These are phyloP conservation scores for Yamadazyma endophytica DNA, from an alignment of 805 yeast genomes.

Conservation along the genomic window DNA sequence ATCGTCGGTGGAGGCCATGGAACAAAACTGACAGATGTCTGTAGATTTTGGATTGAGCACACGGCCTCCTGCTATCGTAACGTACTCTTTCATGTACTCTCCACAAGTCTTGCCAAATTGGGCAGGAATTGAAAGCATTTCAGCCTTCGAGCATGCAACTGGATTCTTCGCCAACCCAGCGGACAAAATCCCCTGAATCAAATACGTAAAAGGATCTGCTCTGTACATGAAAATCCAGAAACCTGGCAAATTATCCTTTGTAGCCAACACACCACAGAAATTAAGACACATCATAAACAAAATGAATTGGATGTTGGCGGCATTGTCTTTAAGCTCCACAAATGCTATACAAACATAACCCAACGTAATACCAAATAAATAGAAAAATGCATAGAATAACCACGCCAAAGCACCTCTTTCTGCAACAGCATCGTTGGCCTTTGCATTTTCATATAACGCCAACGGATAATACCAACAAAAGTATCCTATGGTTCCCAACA, in stretches of 20 bases:
- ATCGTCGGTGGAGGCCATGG: conserved; percentile 51
- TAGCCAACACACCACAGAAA: conserved; percentile 35
- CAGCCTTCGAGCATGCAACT: conserved; percentile 32
- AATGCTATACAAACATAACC: conserved; percentile 28
- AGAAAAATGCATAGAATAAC: conserved; percentile 24
- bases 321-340: conserved; percentile 29
- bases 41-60: conserved; percentile 41
- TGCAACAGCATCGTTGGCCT: conserved; percentile 34
- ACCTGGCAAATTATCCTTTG: conserved; percentile 31
- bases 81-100: conserved; percentile 21
- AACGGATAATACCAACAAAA: conserved; percentile 63
- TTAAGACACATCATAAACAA: conserved; percentile 30
- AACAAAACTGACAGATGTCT: conserved; percentile 55
- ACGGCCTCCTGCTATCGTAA: conserved; percentile 40
- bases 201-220: conserved; percentile 63
- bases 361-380: conserved; percentile 22
- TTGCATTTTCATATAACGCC: conserved; percentile 47
- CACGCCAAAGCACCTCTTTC: conserved; percentile 37
- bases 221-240: conserved; percentile 76
- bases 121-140: conserved; percentile 18
- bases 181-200: conserved; percentile 50
- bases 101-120: conserved; percentile 26
- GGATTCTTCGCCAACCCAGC: conserved; percentile 25
- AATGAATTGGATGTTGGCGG: conserved; percentile 27
- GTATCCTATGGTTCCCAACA: conserved; percentile 38